Conservation (phyloP, 2,329 filamentous ascomycete species). For the Monascus ruber region DNA sequence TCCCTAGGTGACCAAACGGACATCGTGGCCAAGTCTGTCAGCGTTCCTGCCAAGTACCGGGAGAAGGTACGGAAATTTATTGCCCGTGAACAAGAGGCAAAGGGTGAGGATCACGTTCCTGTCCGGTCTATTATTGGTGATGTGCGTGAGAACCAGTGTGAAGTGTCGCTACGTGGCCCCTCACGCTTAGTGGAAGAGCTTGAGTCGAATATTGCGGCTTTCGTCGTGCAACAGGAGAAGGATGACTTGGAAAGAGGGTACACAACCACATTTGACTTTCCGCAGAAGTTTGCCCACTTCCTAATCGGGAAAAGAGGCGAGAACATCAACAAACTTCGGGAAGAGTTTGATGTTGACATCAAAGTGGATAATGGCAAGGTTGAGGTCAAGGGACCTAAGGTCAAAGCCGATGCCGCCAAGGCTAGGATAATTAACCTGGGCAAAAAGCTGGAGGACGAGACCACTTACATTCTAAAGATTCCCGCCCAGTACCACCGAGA, state of each 20-base stretch:
- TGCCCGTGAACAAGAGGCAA: conserved; percentile 43
- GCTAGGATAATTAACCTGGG: conserved; percentile 67
- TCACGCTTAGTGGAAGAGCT: conserved; percentile 60
- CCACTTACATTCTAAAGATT: conserved; percentile 76
- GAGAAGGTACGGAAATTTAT: conserved; percentile 53
- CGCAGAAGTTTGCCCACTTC: conserved; percentile 87
- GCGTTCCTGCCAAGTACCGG: conserved; percentile 50
- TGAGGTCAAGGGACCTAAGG: conserved; percentile 88
- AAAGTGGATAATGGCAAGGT: conserved; percentile 91
- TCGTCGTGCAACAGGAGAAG: conserved; percentile 76
- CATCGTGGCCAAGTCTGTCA: conserved; percentile 43
- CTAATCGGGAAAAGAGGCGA: conserved; percentile 57
- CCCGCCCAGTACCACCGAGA: conserved; percentile 90
- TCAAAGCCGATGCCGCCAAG: conserved; percentile 81
- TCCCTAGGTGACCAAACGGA: conserved; percentile 44
- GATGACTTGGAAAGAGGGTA: conserved; percentile 92
- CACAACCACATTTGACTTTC: conserved; percentile 79
- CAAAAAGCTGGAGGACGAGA: conserved; percentile 81
- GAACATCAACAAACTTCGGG: conserved; percentile 57
- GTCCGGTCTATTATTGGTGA: conserved; percentile 44
- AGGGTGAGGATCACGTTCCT: conserved; percentile 41
- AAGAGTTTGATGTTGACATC: conserved; percentile 63
- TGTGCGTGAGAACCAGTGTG: conserved; percentile 20
- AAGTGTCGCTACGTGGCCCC: conserved; percentile 67
- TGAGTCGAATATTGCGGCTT: conserved; percentile 60